A percentile compares a stretch with the other conserved stretches of the same genome.
Evolutionary conservation across 306 rosid species (phyloP).

Genomic region (Gastrolobium bilobum): DNA sequence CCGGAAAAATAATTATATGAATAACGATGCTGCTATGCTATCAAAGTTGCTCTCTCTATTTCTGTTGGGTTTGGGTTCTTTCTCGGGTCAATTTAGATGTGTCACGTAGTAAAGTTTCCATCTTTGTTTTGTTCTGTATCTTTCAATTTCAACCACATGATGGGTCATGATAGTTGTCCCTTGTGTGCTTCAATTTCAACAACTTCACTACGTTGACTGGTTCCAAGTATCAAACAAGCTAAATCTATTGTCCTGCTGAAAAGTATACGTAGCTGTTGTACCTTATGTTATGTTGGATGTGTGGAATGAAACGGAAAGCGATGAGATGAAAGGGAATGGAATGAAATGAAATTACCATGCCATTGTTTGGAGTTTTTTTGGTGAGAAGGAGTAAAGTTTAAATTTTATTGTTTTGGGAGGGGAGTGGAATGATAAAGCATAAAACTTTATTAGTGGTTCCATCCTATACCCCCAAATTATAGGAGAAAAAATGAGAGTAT

Average conservation of each 20-base stretch:
- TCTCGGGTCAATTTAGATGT: slow-evolving; percentile 2
- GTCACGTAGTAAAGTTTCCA: neutral
- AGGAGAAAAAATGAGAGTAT: neutral
- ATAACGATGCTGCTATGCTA: neutral
- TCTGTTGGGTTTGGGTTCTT: neutral
- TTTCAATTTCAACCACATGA: neutral
- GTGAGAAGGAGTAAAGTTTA: neutral
- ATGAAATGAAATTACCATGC: neutral
- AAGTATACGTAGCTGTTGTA: neutral
- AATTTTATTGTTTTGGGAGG: neutral
- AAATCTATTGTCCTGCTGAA: neutral
- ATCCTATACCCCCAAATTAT: neutral
- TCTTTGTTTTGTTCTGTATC: slow-evolving; percentile 30
- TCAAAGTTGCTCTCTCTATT: neutral
- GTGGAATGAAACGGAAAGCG: neutral
- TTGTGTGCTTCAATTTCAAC: slow-evolving; percentile 1
- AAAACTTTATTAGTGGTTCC: neutral
- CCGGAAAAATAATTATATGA: neutral
- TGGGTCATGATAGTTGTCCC: slow-evolving; percentile 29
- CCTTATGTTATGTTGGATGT: neutral
- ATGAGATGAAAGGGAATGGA: neutral
- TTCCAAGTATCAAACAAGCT: slow-evolving; percentile 36
- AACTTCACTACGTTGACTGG: slow-evolving; percentile 28
- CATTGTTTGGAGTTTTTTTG: neutral
- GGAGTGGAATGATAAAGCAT: neutral